Evolutionary conservation across 2,329 filamentous ascomycete genomes (phyloP), one percentile per base, ranked within the genome.

Genomic region (Diplodia corticola): DNA sequence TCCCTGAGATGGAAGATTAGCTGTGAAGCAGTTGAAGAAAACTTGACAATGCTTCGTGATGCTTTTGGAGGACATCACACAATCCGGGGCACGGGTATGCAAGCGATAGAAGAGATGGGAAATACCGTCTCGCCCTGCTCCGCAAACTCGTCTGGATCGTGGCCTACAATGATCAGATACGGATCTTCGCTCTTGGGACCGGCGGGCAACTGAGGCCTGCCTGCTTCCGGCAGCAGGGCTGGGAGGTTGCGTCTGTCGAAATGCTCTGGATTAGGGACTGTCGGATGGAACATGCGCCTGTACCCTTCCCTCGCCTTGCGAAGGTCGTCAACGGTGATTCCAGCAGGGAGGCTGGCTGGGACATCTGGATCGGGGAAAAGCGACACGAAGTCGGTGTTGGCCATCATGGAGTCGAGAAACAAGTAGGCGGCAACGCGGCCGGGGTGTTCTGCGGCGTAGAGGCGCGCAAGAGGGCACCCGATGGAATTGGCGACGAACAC

Each of bases 391-490:
- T 88, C 83, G 0, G 81, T 81, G 70, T 87, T 85, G 17, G 85
- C 83, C 72, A 88, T 82, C 68, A 86, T 83, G 40, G 82, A 85
- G 71, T 88, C 86, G 1, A 88, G 81, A 9, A 87, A 79, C 1
- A 88, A 65, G 37, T 83, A 73, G 0, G 77, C 84, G 0, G 78
- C 76, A 0, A 85, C 80, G 0, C 76, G 78, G 2, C 79, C 77
- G 0, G 83, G 80, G 61, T 85, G 80, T 1, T 74, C 72, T 60
- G 81, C 76, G 1, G 83, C 80, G 70, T 84, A 86, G 9, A 87
- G 78, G 0, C 85, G 80, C 1, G 80, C 80, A 17, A 87, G 73
- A 3, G 81, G 79, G 69, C 82, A 84, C 51, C 84, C 84, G 68
- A 86, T 84, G 68, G 81, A 83, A 72, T 84, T 85, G 69, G 78